Conservation (phyloP, 805 yeast species). For the Zygotorulaspora danielsina region DNA sequence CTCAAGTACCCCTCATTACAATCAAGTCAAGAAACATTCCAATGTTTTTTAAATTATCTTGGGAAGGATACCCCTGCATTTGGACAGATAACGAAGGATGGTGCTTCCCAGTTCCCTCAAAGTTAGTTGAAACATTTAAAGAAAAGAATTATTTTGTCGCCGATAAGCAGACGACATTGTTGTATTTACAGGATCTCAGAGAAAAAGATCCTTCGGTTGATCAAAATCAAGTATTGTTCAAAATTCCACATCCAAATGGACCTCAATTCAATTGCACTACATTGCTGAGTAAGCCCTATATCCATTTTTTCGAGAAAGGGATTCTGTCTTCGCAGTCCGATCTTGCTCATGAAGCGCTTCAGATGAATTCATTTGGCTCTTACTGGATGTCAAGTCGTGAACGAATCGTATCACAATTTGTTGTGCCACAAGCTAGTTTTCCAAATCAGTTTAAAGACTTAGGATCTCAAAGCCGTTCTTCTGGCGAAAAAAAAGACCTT, state of each 20-base stretch:
- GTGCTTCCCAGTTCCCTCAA: conserved; percentile 64
- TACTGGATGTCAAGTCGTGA: conserved; percentile 93
- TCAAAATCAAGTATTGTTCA: conserved; percentile 42
- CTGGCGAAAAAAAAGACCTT: conserved; percentile 30
- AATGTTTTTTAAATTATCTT: conserved; percentile 64
- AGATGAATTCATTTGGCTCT: conserved; percentile 73
- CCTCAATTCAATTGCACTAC: conserved; percentile 66
- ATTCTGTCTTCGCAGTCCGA: conserved; percentile 64
- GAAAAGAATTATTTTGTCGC: conserved; percentile 38
- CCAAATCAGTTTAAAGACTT: conserved; percentile 23
- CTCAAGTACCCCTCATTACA: conserved; percentile 52
- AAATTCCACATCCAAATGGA: conserved; percentile 87
- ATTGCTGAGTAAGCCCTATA: conserved; percentile 71
- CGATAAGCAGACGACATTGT: conserved; percentile 16
- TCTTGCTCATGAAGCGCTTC: conserved; percentile 71
- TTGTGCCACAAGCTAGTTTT: conserved; percentile 50
- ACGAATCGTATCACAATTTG: conserved; percentile 79
- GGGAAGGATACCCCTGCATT: conserved; percentile 79
- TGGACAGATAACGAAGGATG: conserved; percentile 84
- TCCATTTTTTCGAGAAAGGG: conserved; percentile 68
- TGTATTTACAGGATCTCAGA: conserved; percentile 14
- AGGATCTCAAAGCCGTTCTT: conserved; percentile 7
- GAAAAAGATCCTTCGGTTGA: conserved; percentile 11
- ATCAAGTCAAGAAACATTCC: conserved; percentile 75
- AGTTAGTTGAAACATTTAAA: conserved; percentile 30